These are phyloP conservation scores for Eucalyptus sp. DNA, from an alignment of 345 rosid species.

Conservation along the genomic window DNA sequence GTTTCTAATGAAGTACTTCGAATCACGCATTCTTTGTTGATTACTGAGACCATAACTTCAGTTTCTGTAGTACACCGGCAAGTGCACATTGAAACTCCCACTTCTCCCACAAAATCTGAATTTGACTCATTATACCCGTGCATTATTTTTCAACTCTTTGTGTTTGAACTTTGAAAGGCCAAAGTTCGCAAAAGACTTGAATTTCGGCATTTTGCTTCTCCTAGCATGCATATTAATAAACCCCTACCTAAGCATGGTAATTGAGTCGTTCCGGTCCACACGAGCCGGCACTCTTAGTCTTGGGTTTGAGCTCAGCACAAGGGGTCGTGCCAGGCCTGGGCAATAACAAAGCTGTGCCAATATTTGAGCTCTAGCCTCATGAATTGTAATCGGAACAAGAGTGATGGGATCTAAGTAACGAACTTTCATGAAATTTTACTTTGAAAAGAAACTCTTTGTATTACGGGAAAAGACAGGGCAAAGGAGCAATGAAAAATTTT, in stretches of 20 bases:
- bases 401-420: no score
- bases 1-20: not conserved
- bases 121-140: not conserved
- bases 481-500: no score
- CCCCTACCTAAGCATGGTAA: not conserved
- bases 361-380: no score
- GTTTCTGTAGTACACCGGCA: not conserved
- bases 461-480: no score
- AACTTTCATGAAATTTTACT: no score
- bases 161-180: no score
- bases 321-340: no score
- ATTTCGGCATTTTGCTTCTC: not conserved
- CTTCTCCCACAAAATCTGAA: not conserved
- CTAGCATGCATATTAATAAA: no score
- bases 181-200: not conserved
- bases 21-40: not conserved
- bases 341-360: no score
- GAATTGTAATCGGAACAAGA: no score
- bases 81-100: not conserved
- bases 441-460: no score
- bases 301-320: accelerated
- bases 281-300: not conserved
- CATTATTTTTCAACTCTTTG: not conserved
- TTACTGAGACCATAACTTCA: not conserved
- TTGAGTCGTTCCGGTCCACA: accelerated